Evolutionary conservation across 495 filamentous ascomycete species (phyloP).

Genomic region (Aspergillus heteromorphus): DNA sequence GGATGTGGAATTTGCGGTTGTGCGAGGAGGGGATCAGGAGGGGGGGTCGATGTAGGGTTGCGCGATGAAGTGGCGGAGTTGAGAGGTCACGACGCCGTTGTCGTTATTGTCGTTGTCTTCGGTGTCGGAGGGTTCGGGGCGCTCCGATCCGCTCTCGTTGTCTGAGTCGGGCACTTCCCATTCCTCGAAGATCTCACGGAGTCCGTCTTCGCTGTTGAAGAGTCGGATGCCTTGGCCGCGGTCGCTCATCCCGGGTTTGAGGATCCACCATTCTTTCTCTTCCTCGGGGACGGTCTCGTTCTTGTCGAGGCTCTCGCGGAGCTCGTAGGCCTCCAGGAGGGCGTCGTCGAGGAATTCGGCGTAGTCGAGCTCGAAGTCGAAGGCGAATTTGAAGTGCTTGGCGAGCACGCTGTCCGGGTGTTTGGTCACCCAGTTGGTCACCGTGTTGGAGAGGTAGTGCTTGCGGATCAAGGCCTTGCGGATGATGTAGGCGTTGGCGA

Average conservation of each 20-base stretch:
- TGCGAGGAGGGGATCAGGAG: constrained; percentile 62
- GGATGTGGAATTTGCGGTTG: constrained; percentile 89
- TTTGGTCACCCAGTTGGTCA: constrained; percentile 76
- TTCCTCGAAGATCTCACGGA: constrained; percentile 78
- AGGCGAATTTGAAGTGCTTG: constrained; percentile 63
- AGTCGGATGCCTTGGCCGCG: constrained; percentile 87
- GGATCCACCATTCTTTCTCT: constrained; percentile 89
- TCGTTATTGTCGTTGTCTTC: constrained; percentile 26
- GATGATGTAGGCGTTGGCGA: constrained; percentile 82
- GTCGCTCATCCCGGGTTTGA: constrained; percentile 97
- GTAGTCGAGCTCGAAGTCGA: constrained; percentile 90
- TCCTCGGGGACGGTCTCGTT: constrained; percentile 48
- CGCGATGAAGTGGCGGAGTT: constrained; percentile 91
- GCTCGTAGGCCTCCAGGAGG: constrained; percentile 79
- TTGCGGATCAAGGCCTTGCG: constrained; percentile 97
- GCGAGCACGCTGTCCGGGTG: constrained; percentile 64
- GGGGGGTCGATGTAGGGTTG: constrained; percentile 95
- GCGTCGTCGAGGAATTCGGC: constrained; percentile 95
- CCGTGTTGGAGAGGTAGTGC: constrained; percentile 79
- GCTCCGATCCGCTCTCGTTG: constrained; percentile 30
- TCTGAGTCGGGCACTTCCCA: constrained; percentile 67
- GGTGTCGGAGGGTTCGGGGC: constrained; percentile 29
- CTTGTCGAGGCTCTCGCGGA: constrained; percentile 65
- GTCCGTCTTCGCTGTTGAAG: constrained; percentile 74
- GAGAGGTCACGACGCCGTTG: constrained; percentile 68